Evolutionary conservation across 2,329 filamentous ascomycete species (phyloP).

Genomic region (Aphanoascus verrucosus): DNA sequence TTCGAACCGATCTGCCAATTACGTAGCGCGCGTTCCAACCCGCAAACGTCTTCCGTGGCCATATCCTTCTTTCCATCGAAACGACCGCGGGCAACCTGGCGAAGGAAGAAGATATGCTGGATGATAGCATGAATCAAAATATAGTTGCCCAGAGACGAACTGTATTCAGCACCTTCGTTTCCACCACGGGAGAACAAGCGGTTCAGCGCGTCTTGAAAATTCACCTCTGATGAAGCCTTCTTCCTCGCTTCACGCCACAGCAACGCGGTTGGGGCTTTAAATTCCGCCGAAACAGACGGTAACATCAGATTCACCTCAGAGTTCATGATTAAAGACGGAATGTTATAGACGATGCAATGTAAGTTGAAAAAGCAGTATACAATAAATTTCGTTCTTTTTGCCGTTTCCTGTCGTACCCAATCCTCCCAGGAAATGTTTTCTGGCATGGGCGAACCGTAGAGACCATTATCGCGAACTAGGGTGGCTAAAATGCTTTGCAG

Average conservation of each 20-base stretch:
- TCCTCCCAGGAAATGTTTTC: constrained; percentile 43
- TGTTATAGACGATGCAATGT: constrained; percentile 52
- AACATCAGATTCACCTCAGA: constrained; percentile 45
- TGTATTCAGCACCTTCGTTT: constrained; percentile 3
- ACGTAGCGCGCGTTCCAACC: constrained; percentile 38
- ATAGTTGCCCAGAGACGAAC: constrained; percentile 44
- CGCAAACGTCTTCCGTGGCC: constrained; percentile 36
- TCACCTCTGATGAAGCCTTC: constrained; percentile 21
- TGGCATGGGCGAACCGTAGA: constrained; percentile 26
- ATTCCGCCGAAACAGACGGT: constrained; percentile 30
- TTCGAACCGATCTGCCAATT: constrained; percentile 46
- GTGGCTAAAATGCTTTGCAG: constrained; percentile 47
- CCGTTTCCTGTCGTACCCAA: constrained; percentile 46
- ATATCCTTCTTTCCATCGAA: constrained; percentile 32
- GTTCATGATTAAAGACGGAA: constrained; percentile 48
- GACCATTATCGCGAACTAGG: constrained; percentile 45
- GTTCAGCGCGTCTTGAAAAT: constrained; percentile 38
- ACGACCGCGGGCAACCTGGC: constrained; percentile 37
- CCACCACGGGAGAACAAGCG: constrained; percentile 29
- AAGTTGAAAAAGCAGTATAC: constrained; percentile 50
- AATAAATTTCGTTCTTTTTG: constrained; percentile 45
- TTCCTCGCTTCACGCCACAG: constrained; percentile 6
- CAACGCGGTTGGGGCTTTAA: constrained; percentile 6
- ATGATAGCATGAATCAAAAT: constrained; percentile 45
- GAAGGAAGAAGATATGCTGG: constrained; percentile 45